phyloP scores from a whole-genome alignment of 1,139 yeast species.

The Blastobotrys elegans region DNA sequence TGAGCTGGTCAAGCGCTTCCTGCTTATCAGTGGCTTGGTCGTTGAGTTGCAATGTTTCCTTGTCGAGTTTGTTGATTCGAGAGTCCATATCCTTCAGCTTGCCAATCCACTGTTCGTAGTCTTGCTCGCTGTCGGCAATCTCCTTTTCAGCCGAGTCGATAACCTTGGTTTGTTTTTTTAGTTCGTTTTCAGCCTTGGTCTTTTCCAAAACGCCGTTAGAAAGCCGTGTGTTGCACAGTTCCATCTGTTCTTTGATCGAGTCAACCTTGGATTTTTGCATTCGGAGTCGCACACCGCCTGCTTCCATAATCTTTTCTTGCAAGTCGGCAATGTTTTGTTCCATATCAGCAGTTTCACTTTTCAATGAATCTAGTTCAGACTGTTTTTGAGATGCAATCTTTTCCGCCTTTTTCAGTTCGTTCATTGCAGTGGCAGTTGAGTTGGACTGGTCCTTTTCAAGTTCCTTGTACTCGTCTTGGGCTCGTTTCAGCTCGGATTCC shows the following conservation, averaged over 20 bases:
- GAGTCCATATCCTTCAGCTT: slow-evolving; percentile 35
- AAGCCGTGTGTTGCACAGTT: slow-evolving; percentile 55
- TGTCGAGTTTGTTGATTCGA: slow-evolving; percentile 29
- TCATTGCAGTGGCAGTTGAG: slow-evolving; percentile 13
- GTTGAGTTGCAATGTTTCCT: slow-evolving; percentile 35
- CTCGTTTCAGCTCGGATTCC: slow-evolving; percentile 44
- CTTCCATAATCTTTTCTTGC: slow-evolving; percentile 77
- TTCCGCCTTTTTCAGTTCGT: slow-evolving; percentile 38
- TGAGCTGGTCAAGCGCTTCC: slow-evolving; percentile 38
- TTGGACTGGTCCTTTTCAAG: slow-evolving; percentile 8
- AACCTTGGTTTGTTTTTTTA: slow-evolving; percentile 49
- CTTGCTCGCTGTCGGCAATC: slow-evolving; percentile 31
- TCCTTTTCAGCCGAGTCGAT: slow-evolving; percentile 40
- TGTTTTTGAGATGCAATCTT: slow-evolving; percentile 36
- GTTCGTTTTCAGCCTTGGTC: slow-evolving; percentile 63
- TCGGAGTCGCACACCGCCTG: slow-evolving; percentile 85
- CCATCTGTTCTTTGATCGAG: slow-evolving; percentile 64
- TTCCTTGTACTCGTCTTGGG: slow-evolving; percentile 30
- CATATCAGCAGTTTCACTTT: slow-evolving; percentile 51
- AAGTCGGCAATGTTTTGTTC: slow-evolving; percentile 55
- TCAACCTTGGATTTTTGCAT: slow-evolving; percentile 80
- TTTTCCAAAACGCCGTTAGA: slow-evolving; percentile 56
- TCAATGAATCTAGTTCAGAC: slow-evolving; percentile 42
- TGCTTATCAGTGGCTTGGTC: slow-evolving; percentile 33
- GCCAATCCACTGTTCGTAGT: slow-evolving; percentile 32